Base-by-base conservation (phyloP, 768 basidiomycete species). In the Suillus alpinus region DNA sequence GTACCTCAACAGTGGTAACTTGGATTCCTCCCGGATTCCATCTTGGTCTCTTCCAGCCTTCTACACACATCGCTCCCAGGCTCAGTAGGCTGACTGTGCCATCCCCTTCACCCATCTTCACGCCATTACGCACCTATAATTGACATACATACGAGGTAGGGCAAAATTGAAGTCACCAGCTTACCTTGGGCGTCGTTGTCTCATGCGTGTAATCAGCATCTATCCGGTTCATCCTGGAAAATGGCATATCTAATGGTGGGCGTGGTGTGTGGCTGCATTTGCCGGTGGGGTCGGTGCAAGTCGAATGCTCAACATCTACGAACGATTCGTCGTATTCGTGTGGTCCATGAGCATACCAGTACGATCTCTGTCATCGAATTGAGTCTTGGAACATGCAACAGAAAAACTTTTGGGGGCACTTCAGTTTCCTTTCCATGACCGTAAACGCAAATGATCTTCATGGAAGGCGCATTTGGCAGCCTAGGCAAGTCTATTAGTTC, bases 381-480 rank as follows among this genome's bases (percentile, higher is more conserved):
- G 9, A 55, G 26, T 55, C 6, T 12, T 23, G 36, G 18, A 14
- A 47, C 50, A 37, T 8, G 16, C 18, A n/a, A 59, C 62, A 50
- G 55, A 59, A 43, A 60, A 57, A 59, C 50, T 8, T 6, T 29
- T 16, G 6, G 5, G 63, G 82, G 64, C 41, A 86, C 91, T 83
- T 97, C 95, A 0, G 95, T 99, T 67, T 95, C 91, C 70, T 98
- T 98, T 20, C 96, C 96, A 65, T 93, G 89, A 0, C 96, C 96
- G 76, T 98, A 98, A 2, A 95, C 84, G 64, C 95, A 98, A 72
- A 88, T 91, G 32, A 96, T 87, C 69, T 89, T 92, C 87, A 97
- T 90, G 5, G 88, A 90, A 1, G 96, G 95, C 0, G 97, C 97
- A 51, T 86, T 75, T 1, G 96, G 96, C 18, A 99, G 78, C 65